These are phyloP conservation scores for Zea luxurians DNA, from an alignment of 176 grass and related monocot species.

Conservation along the genomic window DNA sequence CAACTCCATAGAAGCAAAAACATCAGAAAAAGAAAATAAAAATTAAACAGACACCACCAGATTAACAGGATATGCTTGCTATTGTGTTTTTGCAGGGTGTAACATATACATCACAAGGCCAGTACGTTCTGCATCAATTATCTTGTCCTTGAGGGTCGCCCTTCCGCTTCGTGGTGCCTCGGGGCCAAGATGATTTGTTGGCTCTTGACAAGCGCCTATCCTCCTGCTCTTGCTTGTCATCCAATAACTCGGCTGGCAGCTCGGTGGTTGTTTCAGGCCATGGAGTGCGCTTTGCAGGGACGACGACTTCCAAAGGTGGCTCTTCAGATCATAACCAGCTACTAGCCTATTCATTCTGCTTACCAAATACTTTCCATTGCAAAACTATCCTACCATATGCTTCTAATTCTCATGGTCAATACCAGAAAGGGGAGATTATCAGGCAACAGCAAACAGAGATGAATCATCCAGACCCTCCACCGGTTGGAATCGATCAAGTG, in stretches of 20 bases:
- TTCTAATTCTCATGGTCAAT: no score
- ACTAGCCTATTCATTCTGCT: no score
- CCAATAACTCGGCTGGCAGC: slow-evolving; percentile 33
- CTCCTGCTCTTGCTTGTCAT: slow-evolving; percentile 51
- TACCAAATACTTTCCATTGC: no score
- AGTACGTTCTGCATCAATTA: slow-evolving; percentile 49
- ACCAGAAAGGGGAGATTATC: no score
- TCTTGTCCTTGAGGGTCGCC: background rate
- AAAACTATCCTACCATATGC: no score
- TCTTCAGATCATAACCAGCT: no score
- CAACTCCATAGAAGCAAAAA: slow-evolving; percentile 22
- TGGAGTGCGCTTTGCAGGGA: slow-evolving; percentile 81
- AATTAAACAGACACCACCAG: slow-evolving; percentile 30
- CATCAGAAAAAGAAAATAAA: slow-evolving; percentile 38
- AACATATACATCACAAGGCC: slow-evolving; percentile 42
- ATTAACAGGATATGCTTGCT: slow-evolving; percentile 37
- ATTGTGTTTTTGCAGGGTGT: slow-evolving; percentile 38
- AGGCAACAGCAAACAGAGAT: no score
- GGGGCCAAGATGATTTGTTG: slow-evolving; percentile 35
- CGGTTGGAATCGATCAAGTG: no score
- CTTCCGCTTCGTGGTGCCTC: no score
- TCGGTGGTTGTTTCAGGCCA: slow-evolving; percentile 67
- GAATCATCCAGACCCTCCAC: no score
- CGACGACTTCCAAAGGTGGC: slow-evolving; percentile 62
- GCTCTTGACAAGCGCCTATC: slow-evolving; percentile 53